A percentile compares a stretch with the other conserved stretches of the same genome.
These are phyloP conservation scores for carrot (Daucus carota) DNA, from an alignment of 129 eudicot genomes.

Conservation along the genomic window DNA sequence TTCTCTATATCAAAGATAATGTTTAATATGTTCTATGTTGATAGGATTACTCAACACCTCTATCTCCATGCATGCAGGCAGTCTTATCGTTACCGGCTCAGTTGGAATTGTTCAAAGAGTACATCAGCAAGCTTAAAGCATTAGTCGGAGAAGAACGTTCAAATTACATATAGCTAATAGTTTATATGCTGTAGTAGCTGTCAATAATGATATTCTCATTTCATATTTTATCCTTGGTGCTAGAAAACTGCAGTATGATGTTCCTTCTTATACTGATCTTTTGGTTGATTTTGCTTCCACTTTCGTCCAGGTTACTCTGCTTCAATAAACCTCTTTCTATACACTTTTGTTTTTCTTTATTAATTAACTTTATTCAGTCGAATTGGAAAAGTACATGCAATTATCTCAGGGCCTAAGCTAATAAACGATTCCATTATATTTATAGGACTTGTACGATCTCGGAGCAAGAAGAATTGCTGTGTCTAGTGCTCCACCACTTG, in stretches of 20 bases:
- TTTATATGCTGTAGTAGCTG: constrained; percentile 50
- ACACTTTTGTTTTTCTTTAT: too few species aligned
- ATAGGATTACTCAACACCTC: background rate
- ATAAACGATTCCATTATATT: background rate
- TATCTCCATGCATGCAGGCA: constrained; percentile 26
- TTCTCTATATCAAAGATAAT: background rate
- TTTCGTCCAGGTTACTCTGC: constrained; percentile 45
- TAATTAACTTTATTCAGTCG: too few species aligned
- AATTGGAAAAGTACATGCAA: too few species aligned
- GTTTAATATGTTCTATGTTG: background rate
- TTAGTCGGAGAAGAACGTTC: constrained; percentile 53
- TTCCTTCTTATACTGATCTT: constrained; percentile 54
- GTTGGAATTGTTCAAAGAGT: constrained; percentile 54
- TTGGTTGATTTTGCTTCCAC: constrained; percentile 40
- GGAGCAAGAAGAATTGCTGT: constrained; percentile 7
- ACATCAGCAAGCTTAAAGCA: constrained; percentile 41
- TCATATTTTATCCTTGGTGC: constrained; percentile 54
- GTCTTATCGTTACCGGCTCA: constrained; percentile 42
- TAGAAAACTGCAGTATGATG: constrained; percentile 37
- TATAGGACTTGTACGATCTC: background rate
- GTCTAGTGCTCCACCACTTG: constrained; percentile 1
- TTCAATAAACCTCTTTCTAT: too few species aligned
- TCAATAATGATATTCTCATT: constrained; percentile 66
- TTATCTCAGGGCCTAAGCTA: background rate
- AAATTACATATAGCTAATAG: constrained; percentile 31